phyloP scores from a whole-genome alignment of 2,329 filamentous ascomycete genomes.

The Trichoderma sp. region DNA sequence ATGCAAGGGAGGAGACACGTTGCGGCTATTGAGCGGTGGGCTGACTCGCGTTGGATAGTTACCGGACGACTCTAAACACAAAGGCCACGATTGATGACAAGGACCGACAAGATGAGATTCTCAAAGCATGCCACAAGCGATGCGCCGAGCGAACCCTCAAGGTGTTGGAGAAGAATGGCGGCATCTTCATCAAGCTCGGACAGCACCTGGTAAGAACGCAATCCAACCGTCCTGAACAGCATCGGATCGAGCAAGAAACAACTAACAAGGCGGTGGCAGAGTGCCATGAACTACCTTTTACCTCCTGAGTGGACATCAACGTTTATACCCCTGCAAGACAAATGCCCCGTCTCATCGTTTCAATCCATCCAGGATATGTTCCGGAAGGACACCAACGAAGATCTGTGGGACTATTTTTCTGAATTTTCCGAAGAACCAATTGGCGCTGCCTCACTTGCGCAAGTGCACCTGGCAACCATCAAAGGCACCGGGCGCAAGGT shows the following conservation, averaged over 20 bases:
- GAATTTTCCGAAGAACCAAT: slow-evolving; percentile 79
- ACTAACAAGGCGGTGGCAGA: slow-evolving; percentile 46
- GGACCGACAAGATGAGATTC: slow-evolving; percentile 61
- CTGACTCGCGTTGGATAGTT: slow-evolving; percentile 52
- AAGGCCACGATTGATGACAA: slow-evolving; percentile 60
- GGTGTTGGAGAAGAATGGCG: slow-evolving; percentile 92
- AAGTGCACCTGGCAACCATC: slow-evolving; percentile 85
- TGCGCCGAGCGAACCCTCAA: slow-evolving; percentile 84
- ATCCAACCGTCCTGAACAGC: too few relatives aligned
- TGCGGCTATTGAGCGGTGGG: not conserved
- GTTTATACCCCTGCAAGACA: slow-evolving; percentile 93
- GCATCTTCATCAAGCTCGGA: slow-evolving; percentile 96
- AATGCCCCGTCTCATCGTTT: slow-evolving; percentile 87
- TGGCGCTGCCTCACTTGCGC: slow-evolving; percentile 88
- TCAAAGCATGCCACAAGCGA: slow-evolving; percentile 84
- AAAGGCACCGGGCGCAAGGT: slow-evolving; percentile 81
- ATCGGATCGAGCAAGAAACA: not conserved
- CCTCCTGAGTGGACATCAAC: slow-evolving; percentile 91
- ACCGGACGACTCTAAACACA: slow-evolving; percentile 76
- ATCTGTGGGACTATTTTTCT: slow-evolving; percentile 78
- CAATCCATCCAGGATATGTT: slow-evolving; percentile 88
- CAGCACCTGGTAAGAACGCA: slow-evolving; percentile 69
- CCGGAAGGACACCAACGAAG: slow-evolving; percentile 71
- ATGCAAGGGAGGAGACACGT: not conserved
- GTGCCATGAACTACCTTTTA: slow-evolving; percentile 91